phyloP scores from a whole-genome alignment of 768 basidiomycete genomes.

The Boletus subcaerulescens region DNA sequence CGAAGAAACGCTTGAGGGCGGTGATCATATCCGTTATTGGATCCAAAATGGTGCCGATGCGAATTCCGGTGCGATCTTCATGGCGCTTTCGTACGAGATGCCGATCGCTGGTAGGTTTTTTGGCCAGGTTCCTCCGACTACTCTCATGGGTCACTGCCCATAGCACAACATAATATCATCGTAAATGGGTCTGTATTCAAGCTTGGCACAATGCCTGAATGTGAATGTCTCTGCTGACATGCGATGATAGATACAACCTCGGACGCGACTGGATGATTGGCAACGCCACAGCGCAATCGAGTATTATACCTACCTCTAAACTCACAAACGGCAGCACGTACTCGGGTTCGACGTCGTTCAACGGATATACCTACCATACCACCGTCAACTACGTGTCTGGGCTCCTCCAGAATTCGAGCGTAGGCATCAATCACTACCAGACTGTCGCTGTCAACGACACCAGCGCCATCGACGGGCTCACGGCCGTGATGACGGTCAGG shows the following conservation, averaged over 20 bases:
- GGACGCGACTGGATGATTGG: constrained; percentile 87
- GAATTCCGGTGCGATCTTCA: constrained; percentile 71
- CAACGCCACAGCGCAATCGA: constrained; percentile 60
- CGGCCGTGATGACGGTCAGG: constrained; percentile 73
- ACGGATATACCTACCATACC: constrained; percentile 72
- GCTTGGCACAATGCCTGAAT: background rate
- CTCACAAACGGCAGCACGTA: constrained; percentile 53
- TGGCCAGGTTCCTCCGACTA: constrained; percentile 5
- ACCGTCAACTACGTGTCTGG: constrained; percentile 67
- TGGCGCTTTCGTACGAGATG: constrained; percentile 73
- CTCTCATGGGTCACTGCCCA: background rate
- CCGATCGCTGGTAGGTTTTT: constrained; percentile 53
- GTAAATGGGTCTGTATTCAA: constrained; percentile 52
- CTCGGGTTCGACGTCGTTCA: constrained; percentile 59
- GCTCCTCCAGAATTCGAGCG: constrained; percentile 63
- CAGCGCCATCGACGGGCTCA: constrained; percentile 78
- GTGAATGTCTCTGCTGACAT: background rate
- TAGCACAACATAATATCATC: constrained; percentile 68
- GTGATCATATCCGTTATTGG: constrained; percentile 90
- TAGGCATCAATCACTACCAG: constrained; percentile 65
- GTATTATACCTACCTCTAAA: constrained; percentile 21
- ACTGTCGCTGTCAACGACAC: constrained; percentile 48
- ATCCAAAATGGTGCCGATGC: constrained; percentile 63
- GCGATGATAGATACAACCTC: constrained; percentile 57
- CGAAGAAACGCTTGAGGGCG: constrained; percentile 80